Evolutionary conservation across 345 rosid genomes (phyloP).

Genomic region (Brassica cretica): DNA sequence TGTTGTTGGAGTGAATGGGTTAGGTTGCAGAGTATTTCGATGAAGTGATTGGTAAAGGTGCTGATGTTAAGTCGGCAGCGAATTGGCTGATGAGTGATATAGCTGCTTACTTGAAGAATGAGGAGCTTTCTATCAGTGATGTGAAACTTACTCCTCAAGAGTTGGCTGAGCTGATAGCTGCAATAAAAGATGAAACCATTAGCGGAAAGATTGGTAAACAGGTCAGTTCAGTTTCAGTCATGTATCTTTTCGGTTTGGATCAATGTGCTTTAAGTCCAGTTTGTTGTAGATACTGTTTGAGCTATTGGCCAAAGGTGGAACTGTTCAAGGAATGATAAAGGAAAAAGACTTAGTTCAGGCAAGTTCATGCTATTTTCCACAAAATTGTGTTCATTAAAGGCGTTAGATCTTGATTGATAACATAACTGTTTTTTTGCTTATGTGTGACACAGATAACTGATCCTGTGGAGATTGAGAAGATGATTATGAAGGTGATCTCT

Average conservation of each 20-base stretch:
- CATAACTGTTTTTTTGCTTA: neutral
- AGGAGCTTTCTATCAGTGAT: constrained; percentile 66
- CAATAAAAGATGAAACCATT: constrained; percentile 81
- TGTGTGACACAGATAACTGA: constrained; percentile 60
- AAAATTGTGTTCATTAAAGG: neutral
- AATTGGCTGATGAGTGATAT: constrained; percentile 97
- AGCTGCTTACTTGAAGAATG: constrained; percentile 86
- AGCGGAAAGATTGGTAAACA: constrained; percentile 96
- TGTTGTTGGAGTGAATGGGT: constrained; percentile 26
- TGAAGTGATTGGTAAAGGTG: constrained; percentile 71
- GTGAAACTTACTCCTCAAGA: constrained; percentile 75
- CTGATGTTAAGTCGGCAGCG: constrained; percentile 74
- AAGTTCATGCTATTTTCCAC: constrained; percentile 39
- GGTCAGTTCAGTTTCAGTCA: constrained; percentile 43
- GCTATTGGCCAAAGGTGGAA: constrained; percentile 92
- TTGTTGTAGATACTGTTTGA: constrained; percentile 72
- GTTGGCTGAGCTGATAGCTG: constrained; percentile 82
- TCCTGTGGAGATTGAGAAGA: constrained; percentile 80
- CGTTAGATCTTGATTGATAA: neutral
- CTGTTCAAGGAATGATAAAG: constrained; percentile 77
- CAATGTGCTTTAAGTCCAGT: neutral
- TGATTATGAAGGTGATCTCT: constrained; percentile 66
- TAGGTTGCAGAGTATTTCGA: constrained; percentile 89
- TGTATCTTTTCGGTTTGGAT: neutral
- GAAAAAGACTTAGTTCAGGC: constrained; percentile 91